Conservation (phyloP, 2,329 filamentous ascomycete genomes). For the Rhexocercosporidium sp. region DNA sequence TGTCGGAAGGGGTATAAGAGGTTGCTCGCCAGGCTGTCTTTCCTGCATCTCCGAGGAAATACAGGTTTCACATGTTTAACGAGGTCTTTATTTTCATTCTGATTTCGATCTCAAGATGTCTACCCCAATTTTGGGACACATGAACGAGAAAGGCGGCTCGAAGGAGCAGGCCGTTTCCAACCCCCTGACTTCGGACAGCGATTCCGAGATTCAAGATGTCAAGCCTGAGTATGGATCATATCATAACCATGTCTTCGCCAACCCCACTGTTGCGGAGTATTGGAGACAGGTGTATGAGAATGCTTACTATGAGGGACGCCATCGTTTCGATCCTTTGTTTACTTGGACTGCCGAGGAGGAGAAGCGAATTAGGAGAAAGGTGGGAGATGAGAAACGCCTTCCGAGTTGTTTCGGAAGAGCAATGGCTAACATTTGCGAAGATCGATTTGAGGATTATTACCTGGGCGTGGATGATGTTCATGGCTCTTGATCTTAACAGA, state of each 20-base stretch:
- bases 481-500: slow-evolving; percentile 18
- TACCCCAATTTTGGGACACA: neutral
- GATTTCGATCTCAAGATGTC: neutral
- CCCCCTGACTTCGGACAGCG: neutral
- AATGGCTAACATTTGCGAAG: neutral
- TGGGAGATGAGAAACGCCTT: neutral
- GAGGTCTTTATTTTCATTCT: neutral
- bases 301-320: slow-evolving; percentile 28
- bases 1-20: neutral
- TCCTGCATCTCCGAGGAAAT: neutral
- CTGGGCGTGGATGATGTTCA: slow-evolving; percentile 22
- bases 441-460: slow-evolving; percentile 19
- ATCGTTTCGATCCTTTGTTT: slow-evolving; percentile 26
- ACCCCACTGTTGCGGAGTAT: slow-evolving; percentile 16
- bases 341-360: slow-evolving; percentile 28
- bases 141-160: neutral
- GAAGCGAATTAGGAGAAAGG: slow-evolving; percentile 21
- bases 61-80: neutral
- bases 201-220: slow-evolving; percentile 7
- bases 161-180: neutral
- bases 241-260: slow-evolving; percentile 15
- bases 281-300: slow-evolving; percentile 25
- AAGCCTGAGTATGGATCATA: slow-evolving; percentile 15
- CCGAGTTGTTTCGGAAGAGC: neutral
- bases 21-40: neutral